Evolutionary conservation across 1,284 basidiomycete species (phyloP).

Genomic region (Ceratobasidium sp.): DNA sequence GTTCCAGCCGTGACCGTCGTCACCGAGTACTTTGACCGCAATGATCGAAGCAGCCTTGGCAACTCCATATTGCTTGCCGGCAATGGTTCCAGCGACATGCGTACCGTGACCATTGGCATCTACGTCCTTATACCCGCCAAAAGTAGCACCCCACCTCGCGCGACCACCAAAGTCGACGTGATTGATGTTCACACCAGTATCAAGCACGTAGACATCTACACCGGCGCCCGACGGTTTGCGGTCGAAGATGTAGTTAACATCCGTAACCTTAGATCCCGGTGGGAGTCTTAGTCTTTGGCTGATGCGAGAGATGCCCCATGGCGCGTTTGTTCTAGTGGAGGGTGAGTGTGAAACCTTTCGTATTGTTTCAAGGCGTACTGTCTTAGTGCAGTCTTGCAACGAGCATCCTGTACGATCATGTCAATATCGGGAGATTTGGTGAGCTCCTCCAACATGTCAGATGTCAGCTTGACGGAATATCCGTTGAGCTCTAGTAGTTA

Average conservation of each 20-base stretch:
- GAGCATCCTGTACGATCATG: conserved; percentile 44
- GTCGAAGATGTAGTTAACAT: conserved; percentile 19
- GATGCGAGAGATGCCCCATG: conserved; percentile 36
- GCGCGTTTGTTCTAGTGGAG: conserved; percentile 25
- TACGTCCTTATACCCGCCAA: conserved; percentile 63
- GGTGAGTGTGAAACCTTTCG: not conserved
- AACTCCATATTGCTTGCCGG: conserved; percentile 85
- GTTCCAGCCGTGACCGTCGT: conserved; percentile 94
- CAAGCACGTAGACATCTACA: conserved; percentile 68
- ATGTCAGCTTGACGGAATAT: conserved; percentile 40
- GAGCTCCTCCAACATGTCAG: conserved; percentile 34
- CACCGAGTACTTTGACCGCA: conserved; percentile 97
- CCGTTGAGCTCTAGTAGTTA: conserved; percentile 27
- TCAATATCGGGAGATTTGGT: conserved; percentile 30
- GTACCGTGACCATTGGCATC: conserved; percentile 47
- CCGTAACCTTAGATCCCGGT: not conserved
- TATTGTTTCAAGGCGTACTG: not conserved
- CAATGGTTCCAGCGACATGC: conserved; percentile 60
- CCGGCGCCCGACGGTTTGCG: conserved; percentile 61
- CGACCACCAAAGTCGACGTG: conserved; percentile 72
- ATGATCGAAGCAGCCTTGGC: conserved; percentile 94
- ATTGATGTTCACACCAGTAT: conserved; percentile 59
- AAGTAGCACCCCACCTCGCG: conserved; percentile 68
- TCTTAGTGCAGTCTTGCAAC: not conserved
- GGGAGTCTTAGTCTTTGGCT: conserved; percentile 25